phyloP scores from a whole-genome alignment of 2,329 filamentous ascomycete species.

The Stachybotrys chlorohalonatus region DNA sequence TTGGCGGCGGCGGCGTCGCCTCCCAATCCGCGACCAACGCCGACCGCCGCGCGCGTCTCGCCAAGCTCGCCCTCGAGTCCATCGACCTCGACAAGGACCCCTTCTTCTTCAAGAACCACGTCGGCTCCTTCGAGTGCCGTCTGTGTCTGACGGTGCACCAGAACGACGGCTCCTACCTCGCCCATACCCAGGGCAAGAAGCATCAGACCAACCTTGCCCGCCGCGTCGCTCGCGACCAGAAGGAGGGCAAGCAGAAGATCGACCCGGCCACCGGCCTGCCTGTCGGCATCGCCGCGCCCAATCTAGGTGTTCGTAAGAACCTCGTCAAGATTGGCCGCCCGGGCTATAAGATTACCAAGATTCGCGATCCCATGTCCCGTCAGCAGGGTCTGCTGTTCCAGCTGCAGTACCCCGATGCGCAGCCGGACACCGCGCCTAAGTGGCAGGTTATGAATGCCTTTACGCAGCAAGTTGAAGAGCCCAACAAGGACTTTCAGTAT shows the following conservation, averaged over 20 bases:
- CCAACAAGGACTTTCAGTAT: constrained; percentile 92
- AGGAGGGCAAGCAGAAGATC: constrained; percentile 67
- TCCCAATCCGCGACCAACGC: constrained; percentile 90
- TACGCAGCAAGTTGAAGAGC: constrained; percentile 90
- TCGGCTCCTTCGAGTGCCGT: constrained; percentile 94
- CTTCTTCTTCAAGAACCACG: constrained; percentile 99
- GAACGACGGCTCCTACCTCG: constrained; percentile 97
- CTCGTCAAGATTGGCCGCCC: constrained; percentile 91
- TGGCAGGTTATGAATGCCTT: constrained; percentile 98
- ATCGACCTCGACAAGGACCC: constrained; percentile 99
- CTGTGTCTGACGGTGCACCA: constrained; percentile 97
- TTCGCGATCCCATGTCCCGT: constrained; percentile 76
- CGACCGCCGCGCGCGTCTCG: constrained; percentile 91
- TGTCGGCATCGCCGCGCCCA: constrained; percentile 60
- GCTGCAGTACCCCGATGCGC: constrained; percentile 89
- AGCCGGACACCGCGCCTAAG: constrained; percentile 63
- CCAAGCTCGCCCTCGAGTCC: constrained; percentile 95
- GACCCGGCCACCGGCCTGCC: constrained; percentile 62
- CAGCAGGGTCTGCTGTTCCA: constrained; percentile 94
- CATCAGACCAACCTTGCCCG: constrained; percentile 97
- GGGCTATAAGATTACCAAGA: constrained; percentile 97
- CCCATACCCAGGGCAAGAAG: constrained; percentile 96
- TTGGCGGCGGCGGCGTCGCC: constrained; percentile 93
- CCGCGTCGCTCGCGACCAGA: constrained; percentile 89
- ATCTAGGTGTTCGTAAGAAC: constrained; percentile 62